A percentile compares a stretch with the other conserved stretches of the same genome.
These are phyloP conservation scores for Cystobasidium slooffiae DNA, from an alignment of 1,284 basidiomycete species.

Conservation along the genomic window DNA sequence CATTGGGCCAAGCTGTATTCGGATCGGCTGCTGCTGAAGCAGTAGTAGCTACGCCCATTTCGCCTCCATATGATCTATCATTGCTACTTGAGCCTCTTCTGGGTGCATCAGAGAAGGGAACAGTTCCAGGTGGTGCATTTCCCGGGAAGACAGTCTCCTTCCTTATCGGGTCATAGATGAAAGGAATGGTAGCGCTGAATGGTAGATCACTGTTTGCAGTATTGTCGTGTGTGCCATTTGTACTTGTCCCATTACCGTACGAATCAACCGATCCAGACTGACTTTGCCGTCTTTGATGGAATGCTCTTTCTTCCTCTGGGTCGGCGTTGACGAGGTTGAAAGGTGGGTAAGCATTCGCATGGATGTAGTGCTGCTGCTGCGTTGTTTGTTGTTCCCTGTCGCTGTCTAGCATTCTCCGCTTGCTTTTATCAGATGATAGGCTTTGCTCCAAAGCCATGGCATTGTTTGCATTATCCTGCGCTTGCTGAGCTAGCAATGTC, in stretches of 20 bases:
- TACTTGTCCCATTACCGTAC: not conserved
- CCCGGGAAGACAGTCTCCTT: slow-evolving; percentile 21
- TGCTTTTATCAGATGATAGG: slow-evolving; percentile 4
- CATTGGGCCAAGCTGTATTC: not conserved
- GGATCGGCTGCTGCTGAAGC: slow-evolving; percentile 7
- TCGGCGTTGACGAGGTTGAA: slow-evolving; percentile 33
- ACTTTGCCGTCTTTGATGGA: not conserved
- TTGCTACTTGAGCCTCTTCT: not conserved
- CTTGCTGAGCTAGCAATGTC: slow-evolving; percentile 17
- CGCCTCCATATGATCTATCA: not conserved
- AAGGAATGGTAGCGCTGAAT: slow-evolving; percentile 4
- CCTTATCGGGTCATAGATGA: slow-evolving; percentile 21
- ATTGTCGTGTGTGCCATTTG: not conserved
- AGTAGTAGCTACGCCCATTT: not conserved
- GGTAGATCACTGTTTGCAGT: not conserved
- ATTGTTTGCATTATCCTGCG: slow-evolving; percentile 14
- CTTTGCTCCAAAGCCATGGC: not conserved
- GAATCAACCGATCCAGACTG: not conserved
- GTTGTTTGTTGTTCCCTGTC: not conserved
- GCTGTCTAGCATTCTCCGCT: slow-evolving; percentile 24
- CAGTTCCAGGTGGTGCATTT: slow-evolving; percentile 21
- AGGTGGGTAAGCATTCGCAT: slow-evolving; percentile 35
- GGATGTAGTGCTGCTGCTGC: slow-evolving; percentile 21
- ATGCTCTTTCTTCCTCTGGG: slow-evolving; percentile 20
- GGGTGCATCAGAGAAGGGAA: not conserved